Base-by-base conservation (phyloP, 805 yeast genomes). In the Pichia nanzhaoensis region DNA sequence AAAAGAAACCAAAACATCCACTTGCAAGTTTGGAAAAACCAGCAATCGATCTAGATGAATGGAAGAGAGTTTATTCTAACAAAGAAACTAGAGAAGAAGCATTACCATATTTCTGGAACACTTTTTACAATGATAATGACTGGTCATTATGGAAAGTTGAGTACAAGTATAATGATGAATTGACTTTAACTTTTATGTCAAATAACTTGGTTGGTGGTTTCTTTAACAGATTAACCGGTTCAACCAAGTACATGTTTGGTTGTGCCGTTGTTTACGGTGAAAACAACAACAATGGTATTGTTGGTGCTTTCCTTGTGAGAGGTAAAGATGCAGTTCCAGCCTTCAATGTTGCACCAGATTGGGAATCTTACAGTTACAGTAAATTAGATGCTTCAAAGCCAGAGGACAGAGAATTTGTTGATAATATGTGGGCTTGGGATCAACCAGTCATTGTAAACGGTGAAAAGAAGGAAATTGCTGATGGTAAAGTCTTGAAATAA, bases 351-450 rank as follows among this genome's bases (percentile, higher is more conserved):
- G 99, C 98, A 64, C 97, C 99, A 69, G 99, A 93, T 74, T 89
- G 95, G 95, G 98, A 91, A 74, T 87, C 96, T 41, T 91, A 87
- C 75, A 64, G 66, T 49, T 88, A 78, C 84, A 71, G 79, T 65
- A 82, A 86, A 75, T 75, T 91, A 63, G 97, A 91, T 66, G 77
- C 83, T 51, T 59, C 88, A 60, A 78, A 78, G 57, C 79, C 77
- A 56, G 93, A 78, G 65, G 86, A 77, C 75, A 82, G 76, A 70
- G 85, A 74, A 53, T 86, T 87, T 63, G 69, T 93, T 60, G 75
- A 85, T 70, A 86, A 89, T 80, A 75, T 89, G 82, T 87, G 95
- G 83, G 95, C 97, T 58, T 91, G 98, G 98, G 99, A 91, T 69
- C 80, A 88, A 75, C 98, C 98, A 57, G 79, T 89, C 56, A 68